These are phyloP conservation scores for Skeletonema menzelii DNA, from an alignment of 108 stramenopile species.

Conservation along the genomic window DNA sequence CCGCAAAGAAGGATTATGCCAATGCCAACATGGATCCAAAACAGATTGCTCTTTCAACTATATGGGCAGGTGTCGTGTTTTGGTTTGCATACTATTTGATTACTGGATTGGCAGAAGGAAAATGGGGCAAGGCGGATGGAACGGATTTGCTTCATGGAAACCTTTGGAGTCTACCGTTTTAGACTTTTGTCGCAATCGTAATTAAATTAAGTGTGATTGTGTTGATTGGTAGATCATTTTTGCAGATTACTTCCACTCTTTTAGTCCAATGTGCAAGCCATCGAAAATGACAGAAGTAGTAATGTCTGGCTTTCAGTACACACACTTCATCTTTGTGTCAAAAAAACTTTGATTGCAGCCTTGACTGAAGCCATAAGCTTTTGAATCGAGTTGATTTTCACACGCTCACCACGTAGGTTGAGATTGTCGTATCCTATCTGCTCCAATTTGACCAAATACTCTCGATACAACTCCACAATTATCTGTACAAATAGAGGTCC, in stretches of 20 bases:
- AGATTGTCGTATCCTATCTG: conserved; percentile 11
- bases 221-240: no score
- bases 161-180: conserved; percentile 41
- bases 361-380: not conserved
- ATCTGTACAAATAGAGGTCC: conserved; percentile 28
- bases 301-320: no score
- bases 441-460: conserved; percentile 25
- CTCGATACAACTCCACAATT: conserved; percentile 37
- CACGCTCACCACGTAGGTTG: conserved; percentile 5
- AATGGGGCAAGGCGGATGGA: conserved; percentile 21
- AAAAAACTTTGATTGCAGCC: not conserved
- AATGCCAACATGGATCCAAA: conserved; percentile 41
- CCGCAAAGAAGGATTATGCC: conserved; percentile 33
- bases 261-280: no score
- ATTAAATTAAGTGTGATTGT: no score
- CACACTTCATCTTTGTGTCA: not conserved
- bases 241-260: no score
- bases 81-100: conserved; percentile 38
- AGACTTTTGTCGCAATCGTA: not conserved
- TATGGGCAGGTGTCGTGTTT: conserved; percentile 39
- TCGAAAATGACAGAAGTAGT: no score
- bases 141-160: conserved; percentile 41
- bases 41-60: conserved; percentile 24
- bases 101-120: conserved; percentile 41
- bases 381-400: not conserved